phyloP scores from a whole-genome alignment of 1,284 basidiomycete genomes.

The Sporisorium sorghi region DNA sequence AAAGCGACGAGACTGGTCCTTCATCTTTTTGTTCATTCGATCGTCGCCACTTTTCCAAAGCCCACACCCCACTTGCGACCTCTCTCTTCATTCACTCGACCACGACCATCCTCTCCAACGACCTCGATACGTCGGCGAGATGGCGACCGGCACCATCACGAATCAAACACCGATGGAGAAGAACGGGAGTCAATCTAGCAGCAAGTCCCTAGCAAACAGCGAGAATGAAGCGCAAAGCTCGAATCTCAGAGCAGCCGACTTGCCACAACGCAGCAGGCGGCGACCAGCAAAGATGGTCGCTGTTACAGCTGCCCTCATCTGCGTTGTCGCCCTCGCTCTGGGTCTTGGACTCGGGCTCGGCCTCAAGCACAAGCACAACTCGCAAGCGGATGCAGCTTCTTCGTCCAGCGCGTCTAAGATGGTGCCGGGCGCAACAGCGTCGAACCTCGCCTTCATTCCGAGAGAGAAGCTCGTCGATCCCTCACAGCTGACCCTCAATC shows the following conservation, averaged over 20 bases:
- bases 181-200: slow-evolving; percentile 16
- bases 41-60: no score
- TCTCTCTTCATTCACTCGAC: background rate
- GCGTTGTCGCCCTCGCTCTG: slow-evolving; percentile 69
- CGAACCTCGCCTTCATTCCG: slow-evolving; percentile 55
- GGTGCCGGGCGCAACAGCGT: slow-evolving; percentile 29
- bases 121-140: background rate
- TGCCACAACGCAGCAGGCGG: background rate
- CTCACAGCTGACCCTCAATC: slow-evolving; percentile 42
- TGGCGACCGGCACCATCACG: background rate
- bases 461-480: slow-evolving; percentile 35
- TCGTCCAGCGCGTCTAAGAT: slow-evolving; percentile 1
- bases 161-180: slow-evolving; percentile 8
- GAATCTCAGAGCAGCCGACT: background rate
- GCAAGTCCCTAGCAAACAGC: slow-evolving; percentile 9
- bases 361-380: slow-evolving; percentile 58
- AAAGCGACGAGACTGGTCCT: no score
- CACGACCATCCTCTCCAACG: background rate
- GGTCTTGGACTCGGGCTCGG: slow-evolving; percentile 72
- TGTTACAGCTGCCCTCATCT: slow-evolving; percentile 17
- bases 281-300: slow-evolving; percentile 9
- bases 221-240: slow-evolving; percentile 15
- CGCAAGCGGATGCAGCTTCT: slow-evolving; percentile 17
- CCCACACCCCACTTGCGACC: no score
- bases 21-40: no score